Percentiles rank a stretch among this genome's conserved stretches.
Evolutionary conservation across 306 rosid genomes (phyloP).

Genomic region (Inga laurina): DNA sequence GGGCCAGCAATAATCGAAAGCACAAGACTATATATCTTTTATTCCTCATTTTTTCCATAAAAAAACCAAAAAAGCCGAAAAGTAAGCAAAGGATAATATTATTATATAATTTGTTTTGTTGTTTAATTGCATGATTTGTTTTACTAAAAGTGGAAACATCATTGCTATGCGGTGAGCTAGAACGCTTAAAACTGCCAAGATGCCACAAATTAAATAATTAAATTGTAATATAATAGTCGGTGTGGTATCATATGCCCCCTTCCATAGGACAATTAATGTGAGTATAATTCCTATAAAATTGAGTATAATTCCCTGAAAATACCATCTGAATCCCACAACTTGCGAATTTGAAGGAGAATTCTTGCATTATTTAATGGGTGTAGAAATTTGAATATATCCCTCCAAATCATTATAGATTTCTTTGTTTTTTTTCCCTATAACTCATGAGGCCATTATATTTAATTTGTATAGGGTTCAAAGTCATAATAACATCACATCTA

Average conservation of each 20-base stretch:
- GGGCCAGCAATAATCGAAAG: not conserved
- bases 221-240: not conserved
- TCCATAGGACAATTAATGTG: not conserved
- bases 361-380: not conserved
- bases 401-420: not conserved
- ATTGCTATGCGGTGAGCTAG: conserved; percentile 23
- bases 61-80: not conserved
- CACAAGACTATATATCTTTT: not conserved
- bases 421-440: too few species aligned
- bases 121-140: not conserved
- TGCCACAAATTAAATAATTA: not conserved
- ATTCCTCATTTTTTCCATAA: not conserved
- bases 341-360: not conserved
- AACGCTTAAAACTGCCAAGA: not conserved
- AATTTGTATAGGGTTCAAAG: too few species aligned
- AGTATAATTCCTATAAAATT: not conserved
- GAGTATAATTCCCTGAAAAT: not conserved
- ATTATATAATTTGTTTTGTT: not conserved
- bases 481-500: too few species aligned
- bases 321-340: not conserved
- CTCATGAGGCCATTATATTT: too few species aligned
- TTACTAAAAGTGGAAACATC: conserved; percentile 31
- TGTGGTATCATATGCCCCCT: conserved; percentile 33
- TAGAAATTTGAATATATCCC: not conserved
- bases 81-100: not conserved